Evolutionary conservation across 2,329 filamentous ascomycete genomes (phyloP).

Genomic region (Diaporthe humulicola): DNA sequence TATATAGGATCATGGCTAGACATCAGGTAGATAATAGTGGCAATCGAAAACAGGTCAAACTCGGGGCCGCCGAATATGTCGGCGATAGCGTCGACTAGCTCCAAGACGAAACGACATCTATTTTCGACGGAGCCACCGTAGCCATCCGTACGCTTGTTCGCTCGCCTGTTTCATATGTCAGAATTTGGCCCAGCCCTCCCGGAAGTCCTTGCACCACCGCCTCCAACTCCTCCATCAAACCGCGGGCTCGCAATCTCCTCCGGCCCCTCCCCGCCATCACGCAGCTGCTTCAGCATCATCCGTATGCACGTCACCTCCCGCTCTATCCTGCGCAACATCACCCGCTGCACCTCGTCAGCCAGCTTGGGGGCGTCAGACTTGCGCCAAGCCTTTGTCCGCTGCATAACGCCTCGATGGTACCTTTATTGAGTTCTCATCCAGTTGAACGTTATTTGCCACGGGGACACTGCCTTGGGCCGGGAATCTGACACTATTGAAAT

Average conservation of each 20-base stretch:
- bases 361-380: constrained; percentile 40
- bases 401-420: no score
- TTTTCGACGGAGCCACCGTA: constrained; percentile 66
- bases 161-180: constrained; percentile 42
- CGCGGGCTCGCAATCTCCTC: constrained; percentile 18
- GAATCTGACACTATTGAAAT: no score
- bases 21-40: no score
- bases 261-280: constrained; percentile 18
- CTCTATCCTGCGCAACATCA: constrained; percentile 42
- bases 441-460: no score
- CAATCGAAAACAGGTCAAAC: no score
- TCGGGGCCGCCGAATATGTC: constrained; percentile 41
- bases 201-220: not conserved
- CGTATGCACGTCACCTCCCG: constrained; percentile 41
- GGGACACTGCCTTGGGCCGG: no score
- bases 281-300: constrained; percentile 41
- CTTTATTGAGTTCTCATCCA: no score
- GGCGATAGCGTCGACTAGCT: constrained; percentile 55
- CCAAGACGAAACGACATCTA: constrained; percentile 60
- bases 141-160: constrained; percentile 62
- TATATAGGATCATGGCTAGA: no score
- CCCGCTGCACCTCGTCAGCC: constrained; percentile 39
- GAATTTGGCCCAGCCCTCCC: constrained; percentile 3
- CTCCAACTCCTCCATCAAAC: constrained; percentile 10
- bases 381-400: no score